Percentiles rank a stretch among this genome's conserved stretches.
Conservation (phyloP, 1,139 yeast species). For the Casaregolazyma suthepensis region DNA sequence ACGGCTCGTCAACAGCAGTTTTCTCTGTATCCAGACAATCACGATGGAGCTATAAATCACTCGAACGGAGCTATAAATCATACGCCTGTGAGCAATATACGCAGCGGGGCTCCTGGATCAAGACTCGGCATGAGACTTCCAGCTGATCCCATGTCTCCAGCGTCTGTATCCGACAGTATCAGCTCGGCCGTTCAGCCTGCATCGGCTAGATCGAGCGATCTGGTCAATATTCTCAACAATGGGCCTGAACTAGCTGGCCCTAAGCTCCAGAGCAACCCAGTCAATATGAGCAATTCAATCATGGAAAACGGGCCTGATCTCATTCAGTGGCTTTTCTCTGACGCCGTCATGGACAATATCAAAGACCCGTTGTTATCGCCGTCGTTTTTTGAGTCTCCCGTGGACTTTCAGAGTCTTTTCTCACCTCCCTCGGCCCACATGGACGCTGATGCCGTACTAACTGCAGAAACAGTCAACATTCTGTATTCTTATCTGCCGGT, state of each 20-base stretch:
- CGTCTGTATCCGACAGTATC: not conserved
- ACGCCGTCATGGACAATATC: constrained; percentile 26
- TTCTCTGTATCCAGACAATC: not conserved
- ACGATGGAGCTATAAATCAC: not conserved
- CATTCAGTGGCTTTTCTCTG: constrained; percentile 35
- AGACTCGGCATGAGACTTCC: not conserved
- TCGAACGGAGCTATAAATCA: not conserved
- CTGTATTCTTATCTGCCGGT: constrained; percentile 35
- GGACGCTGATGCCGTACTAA: constrained; percentile 22
- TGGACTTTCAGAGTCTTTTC: constrained; percentile 33
- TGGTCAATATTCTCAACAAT: not conserved
- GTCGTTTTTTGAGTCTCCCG: constrained; percentile 32
- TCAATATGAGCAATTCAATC: not conserved
- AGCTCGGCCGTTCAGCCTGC: not conserved
- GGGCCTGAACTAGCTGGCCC: not conserved
- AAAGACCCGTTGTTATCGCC: constrained; percentile 29
- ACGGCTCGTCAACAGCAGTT: not conserved
- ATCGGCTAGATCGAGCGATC: not conserved
- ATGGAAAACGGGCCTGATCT: constrained; percentile 21
- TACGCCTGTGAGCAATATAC: not conserved
- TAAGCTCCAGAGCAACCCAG: not conserved
- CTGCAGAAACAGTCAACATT: constrained; percentile 30
- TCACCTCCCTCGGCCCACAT: constrained; percentile 33
- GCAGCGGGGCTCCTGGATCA: constrained; percentile 1
- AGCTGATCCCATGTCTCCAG: not conserved